phyloP scores from a whole-genome alignment of 805 yeast genomes.

The Kazachstania psychrophila region DNA sequence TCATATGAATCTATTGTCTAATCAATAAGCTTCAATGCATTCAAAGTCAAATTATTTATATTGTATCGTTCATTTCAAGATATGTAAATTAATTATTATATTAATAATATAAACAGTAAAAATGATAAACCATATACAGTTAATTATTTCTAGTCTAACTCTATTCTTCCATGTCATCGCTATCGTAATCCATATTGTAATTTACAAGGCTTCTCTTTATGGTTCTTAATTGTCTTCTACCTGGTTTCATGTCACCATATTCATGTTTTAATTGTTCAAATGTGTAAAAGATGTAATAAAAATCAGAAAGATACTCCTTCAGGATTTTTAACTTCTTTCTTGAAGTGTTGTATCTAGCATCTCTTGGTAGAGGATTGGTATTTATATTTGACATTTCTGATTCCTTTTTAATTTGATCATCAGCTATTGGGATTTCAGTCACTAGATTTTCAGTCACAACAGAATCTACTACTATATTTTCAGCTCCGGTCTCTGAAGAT shows the following conservation, averaged over 20 bases:
- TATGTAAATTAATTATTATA: too few relatives aligned
- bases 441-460: too few relatives aligned
- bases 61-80: too few relatives aligned
- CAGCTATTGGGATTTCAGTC: too few relatives aligned
- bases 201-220: constrained; percentile 18
- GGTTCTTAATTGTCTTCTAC: constrained; percentile 24
- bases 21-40: neutral
- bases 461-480: too few relatives aligned
- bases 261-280: constrained; percentile 55
- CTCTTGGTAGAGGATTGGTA: constrained; percentile 18
- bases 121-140: too few relatives aligned
- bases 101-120: too few relatives aligned
- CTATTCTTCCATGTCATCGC: constrained; percentile 10
- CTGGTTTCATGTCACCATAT: constrained; percentile 34
- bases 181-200: constrained; percentile 14
- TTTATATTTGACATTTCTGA: constrained; percentile 5
- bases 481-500: too few relatives aligned
- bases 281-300: constrained; percentile 40
- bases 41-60: too few relatives aligned
- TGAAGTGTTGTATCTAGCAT: constrained; percentile 13
- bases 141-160: too few relatives aligned
- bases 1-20: neutral
- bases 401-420: too few relatives aligned
- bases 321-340: constrained; percentile 13
- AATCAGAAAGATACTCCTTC: constrained; percentile 12